These are phyloP conservation scores for Aspergillus taichungensis DNA, from an alignment of 495 filamentous ascomycete species.

Conservation along the genomic window DNA sequence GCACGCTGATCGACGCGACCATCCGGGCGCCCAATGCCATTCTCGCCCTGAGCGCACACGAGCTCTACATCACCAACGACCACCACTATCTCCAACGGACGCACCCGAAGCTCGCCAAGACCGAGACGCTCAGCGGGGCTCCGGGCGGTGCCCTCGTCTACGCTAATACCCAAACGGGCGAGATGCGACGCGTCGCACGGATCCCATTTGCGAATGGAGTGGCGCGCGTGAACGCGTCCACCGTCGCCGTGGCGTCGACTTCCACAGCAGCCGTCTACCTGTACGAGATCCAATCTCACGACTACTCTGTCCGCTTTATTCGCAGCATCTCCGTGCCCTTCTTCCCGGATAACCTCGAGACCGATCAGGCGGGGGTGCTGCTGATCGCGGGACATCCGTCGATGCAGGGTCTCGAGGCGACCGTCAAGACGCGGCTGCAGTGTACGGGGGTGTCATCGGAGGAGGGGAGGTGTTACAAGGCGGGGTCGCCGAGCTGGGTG, in stretches of 20 bases:
- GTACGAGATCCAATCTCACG: slow-evolving; percentile 15
- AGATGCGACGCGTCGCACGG: slow-evolving; percentile 2
- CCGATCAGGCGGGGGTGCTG: slow-evolving; percentile 28
- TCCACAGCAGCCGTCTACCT: slow-evolving; percentile 20
- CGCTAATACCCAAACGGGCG: slow-evolving; percentile 21
- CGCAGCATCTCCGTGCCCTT: slow-evolving; percentile 19
- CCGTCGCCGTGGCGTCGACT: slow-evolving; percentile 30
- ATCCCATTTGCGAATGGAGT: slow-evolving; percentile 28
- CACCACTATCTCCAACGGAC: slow-evolving; percentile 26
- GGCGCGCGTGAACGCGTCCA: slow-evolving; percentile 25
- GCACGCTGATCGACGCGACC: slow-evolving; percentile 16
- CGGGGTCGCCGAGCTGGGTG: slow-evolving; percentile 25
- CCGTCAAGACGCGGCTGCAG: slow-evolving; percentile 9
- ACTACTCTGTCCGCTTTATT: slow-evolving; percentile 9
- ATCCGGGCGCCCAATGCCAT: slow-evolving; percentile 44
- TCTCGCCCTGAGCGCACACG: slow-evolving; percentile 27
- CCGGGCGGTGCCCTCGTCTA: slow-evolving; percentile 28
- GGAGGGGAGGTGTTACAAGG: slow-evolving; percentile 17
- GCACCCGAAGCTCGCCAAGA: slow-evolving; percentile 6
- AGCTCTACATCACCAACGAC: slow-evolving; percentile 45
- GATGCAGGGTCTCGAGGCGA: slow-evolving; percentile 18
- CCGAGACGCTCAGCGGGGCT: slow-evolving; percentile 29
- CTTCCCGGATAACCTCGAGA: slow-evolving; percentile 32
- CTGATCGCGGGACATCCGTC: slow-evolving; percentile 36
- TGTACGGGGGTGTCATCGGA: slow-evolving; percentile 16